Conservation (phyloP, 768 basidiomycete species). For the Tricholoma hemisulphureum region DNA sequence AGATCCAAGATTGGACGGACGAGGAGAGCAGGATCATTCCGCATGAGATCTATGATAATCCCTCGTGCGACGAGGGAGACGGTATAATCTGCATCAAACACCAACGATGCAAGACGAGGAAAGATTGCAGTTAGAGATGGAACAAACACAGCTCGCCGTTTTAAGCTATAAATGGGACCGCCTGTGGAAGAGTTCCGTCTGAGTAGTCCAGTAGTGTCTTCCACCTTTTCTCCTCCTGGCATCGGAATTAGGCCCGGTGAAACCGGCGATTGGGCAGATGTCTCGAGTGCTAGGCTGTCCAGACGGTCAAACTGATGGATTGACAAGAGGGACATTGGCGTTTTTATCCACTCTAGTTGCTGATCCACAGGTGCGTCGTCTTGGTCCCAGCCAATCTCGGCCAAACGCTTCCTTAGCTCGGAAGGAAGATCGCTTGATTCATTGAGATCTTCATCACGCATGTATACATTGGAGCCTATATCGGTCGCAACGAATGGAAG, state of each 20-base stretch:
- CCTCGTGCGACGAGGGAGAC: conserved; percentile 58
- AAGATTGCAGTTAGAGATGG: conserved; percentile 56
- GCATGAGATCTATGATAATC: conserved; percentile 62
- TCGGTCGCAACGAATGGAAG: conserved; percentile 76
- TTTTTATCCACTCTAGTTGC: conserved; percentile 55
- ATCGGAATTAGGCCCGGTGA: conserved; percentile 31
- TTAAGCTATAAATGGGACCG: conserved; percentile 43
- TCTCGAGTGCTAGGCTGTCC: conserved; percentile 29
- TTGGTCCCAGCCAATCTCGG: conserved; percentile 74
- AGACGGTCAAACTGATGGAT: conserved; percentile 53
- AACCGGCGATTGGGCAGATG: conserved; percentile 18
- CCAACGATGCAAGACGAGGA: conserved; percentile 50
- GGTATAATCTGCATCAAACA: conserved; percentile 50
- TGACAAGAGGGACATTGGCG: conserved; percentile 67
- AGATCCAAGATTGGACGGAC: conserved; percentile 61
- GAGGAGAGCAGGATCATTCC: conserved; percentile 71
- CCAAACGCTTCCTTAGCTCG: conserved; percentile 63
- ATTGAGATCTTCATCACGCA: conserved; percentile 51
- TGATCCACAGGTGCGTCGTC: conserved; percentile 56
- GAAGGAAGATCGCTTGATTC: conserved; percentile 56
- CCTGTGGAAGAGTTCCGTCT: conserved; percentile 59
- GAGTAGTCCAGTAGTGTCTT: conserved; percentile 35
- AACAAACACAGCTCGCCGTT: conserved; percentile 67
- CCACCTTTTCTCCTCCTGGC: conserved; percentile 19
- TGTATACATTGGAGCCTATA: conserved; percentile 61